phyloP scores from a whole-genome alignment of 768 basidiomycete genomes.

The Suillus ampliporus region DNA sequence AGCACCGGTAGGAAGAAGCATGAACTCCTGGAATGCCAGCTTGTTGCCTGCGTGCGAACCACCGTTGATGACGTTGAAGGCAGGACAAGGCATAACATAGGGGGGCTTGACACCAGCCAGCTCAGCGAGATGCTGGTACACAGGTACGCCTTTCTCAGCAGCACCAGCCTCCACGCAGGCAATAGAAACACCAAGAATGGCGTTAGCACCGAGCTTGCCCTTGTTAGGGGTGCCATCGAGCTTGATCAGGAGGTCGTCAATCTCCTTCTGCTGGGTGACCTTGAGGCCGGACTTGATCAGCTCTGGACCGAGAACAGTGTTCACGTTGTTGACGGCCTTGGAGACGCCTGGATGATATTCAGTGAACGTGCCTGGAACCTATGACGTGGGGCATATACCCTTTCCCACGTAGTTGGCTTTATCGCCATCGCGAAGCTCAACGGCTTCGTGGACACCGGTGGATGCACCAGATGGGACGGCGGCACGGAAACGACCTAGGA shows the following conservation, averaged over 20 bases:
- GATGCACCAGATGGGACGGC: constrained; percentile 98
- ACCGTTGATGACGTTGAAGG: constrained; percentile 99
- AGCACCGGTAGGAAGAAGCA: constrained; percentile 97
- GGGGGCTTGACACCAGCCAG: constrained; percentile 96
- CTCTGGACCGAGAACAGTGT: constrained; percentile 86
- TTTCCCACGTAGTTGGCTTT: constrained; percentile 94
- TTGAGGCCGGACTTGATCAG: constrained; percentile 84
- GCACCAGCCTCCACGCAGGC: constrained; percentile 94
- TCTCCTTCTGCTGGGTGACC: constrained; percentile 91
- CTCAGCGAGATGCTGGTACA: constrained; percentile 96
- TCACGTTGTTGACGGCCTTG: constrained; percentile 96
- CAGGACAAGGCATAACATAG: constrained; percentile 88
- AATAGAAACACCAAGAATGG: constrained; percentile 98
- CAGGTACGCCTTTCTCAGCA: constrained; percentile 91
- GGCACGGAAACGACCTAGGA: constrained; percentile 88
- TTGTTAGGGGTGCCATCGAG: constrained; percentile 98
- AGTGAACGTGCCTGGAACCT: background rate
- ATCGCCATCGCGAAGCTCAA: constrained; percentile 97
- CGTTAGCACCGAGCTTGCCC: constrained; percentile 98
- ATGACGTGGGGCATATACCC: constrained; percentile 54
- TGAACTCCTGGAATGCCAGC: constrained; percentile 99
- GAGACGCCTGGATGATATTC: constrained; percentile 65
- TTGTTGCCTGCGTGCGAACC: constrained; percentile 99
- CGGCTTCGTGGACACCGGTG: constrained; percentile 97
- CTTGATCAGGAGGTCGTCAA: constrained; percentile 98